Percentiles rank a stretch among this genome's conserved stretches.
phyloP scores from a whole-genome alignment of 192 early-diverging fungal species.

The Backusella macrospora region DNA sequence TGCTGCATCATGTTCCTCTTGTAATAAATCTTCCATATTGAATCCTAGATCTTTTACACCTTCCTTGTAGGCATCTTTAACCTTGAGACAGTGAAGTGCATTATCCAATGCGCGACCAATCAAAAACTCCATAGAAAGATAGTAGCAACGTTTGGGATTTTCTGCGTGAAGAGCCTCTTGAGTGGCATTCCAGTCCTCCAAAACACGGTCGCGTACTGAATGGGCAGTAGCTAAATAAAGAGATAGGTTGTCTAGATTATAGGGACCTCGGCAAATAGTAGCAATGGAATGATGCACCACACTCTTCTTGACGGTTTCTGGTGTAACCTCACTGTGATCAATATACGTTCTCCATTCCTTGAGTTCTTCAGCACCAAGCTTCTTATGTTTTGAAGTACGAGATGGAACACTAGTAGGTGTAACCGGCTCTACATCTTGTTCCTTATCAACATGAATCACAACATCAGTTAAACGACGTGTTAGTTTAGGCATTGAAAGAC shows the following conservation, averaged over 20 bases:
- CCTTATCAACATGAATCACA: constrained; percentile 24
- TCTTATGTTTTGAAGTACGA: constrained; percentile 9
- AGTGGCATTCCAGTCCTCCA: constrained; percentile 52
- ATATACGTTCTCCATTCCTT: constrained; percentile 19
- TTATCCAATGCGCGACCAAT: constrained; percentile 96
- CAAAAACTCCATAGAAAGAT: constrained; percentile 97
- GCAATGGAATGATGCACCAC: constrained; percentile 89
- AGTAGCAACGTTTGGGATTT: constrained; percentile 94
- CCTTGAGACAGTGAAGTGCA: constrained; percentile 83
- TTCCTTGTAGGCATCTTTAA: constrained; percentile 77
- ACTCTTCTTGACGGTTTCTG: constrained; percentile 76
- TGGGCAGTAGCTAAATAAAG: constrained; percentile 94
- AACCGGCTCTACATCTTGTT: constrained; percentile 16
- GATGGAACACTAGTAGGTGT: constrained; percentile 23
- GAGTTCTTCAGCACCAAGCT: not conserved
- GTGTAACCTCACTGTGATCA: constrained; percentile 42
- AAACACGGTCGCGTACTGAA: constrained; percentile 76
- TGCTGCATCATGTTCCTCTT: constrained; percentile 94
- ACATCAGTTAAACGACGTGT: constrained; percentile 28
- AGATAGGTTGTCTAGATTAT: constrained; percentile 90
- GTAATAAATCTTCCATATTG: constrained; percentile 87
- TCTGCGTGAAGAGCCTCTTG: constrained; percentile 65
- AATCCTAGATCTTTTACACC: constrained; percentile 80
- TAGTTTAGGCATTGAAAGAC: constrained; percentile 31
- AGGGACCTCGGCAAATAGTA: constrained; percentile 85